Evolutionary conservation across 2,329 filamentous ascomycete species (phyloP).

Genomic region (Epichloe uncinata): DNA sequence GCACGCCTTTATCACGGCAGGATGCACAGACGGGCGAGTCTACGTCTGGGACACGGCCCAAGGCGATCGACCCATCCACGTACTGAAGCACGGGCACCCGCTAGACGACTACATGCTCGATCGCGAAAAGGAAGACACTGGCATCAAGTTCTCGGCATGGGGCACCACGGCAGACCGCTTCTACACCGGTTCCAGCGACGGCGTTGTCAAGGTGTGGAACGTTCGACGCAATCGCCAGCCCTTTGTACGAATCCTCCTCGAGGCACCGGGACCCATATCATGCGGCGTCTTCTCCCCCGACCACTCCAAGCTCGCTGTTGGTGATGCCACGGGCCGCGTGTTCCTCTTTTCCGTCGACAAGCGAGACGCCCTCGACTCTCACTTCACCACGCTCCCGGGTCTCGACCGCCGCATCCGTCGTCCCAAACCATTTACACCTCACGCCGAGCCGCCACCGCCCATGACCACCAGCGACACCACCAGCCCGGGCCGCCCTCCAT

Average conservation of each 20-base stretch:
- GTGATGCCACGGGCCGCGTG: slow-evolving; percentile 48
- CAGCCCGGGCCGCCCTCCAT: slow-evolving; percentile 5
- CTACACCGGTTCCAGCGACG: slow-evolving; percentile 52
- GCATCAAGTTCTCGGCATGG: slow-evolving; percentile 52
- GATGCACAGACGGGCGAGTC: slow-evolving; percentile 46
- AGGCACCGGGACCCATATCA: slow-evolving; percentile 42
- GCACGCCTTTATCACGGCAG: slow-evolving; percentile 44
- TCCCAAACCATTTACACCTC: slow-evolving; percentile 35
- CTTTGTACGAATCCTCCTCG: slow-evolving; percentile 39
- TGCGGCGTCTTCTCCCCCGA: slow-evolving; percentile 46
- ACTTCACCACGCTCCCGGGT: slow-evolving; percentile 24
- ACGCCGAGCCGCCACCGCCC: slow-evolving; percentile 34
- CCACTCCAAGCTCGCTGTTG: slow-evolving; percentile 39
- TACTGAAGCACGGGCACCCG: slow-evolving; percentile 37
- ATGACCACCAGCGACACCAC: background rate
- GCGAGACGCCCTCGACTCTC: slow-evolving; percentile 22
- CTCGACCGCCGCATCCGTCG: slow-evolving; percentile 25
- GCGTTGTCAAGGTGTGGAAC: slow-evolving; percentile 50
- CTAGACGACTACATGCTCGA: slow-evolving; percentile 28
- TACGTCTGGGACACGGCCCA: slow-evolving; percentile 50
- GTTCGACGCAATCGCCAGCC: slow-evolving; percentile 31
- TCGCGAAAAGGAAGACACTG: slow-evolving; percentile 42
- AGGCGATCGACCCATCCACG: slow-evolving; percentile 42
- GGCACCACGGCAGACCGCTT: slow-evolving; percentile 41
- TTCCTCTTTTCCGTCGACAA: slow-evolving; percentile 40